A percentile compares a stretch with the other conserved stretches of the same genome.
Evolutionary conservation across 441 rosid genomes (phyloP).

Genomic region (Capsella rubella): DNA sequence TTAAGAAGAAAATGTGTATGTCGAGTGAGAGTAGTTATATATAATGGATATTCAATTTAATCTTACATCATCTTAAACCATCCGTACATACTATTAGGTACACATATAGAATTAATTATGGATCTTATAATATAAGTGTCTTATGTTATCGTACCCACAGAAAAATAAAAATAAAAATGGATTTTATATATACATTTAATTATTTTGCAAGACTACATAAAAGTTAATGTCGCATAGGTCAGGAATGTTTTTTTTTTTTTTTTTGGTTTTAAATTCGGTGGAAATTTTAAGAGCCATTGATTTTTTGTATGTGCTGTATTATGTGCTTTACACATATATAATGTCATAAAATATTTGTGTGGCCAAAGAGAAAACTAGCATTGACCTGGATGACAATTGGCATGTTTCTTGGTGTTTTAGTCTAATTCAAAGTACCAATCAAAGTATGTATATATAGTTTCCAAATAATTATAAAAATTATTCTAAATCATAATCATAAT

Average conservation of each 20-base stretch:
- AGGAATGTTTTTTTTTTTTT: background rate
- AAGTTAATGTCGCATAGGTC: constrained; percentile 1
- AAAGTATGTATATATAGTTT: constrained; percentile 11
- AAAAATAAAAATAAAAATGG: background rate
- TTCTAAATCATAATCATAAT: no score
- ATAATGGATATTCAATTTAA: background rate
- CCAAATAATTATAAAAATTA: background rate
- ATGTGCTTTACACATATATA: constrained; percentile 42
- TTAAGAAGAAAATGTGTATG: background rate
- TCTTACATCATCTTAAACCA: constrained; percentile 14
- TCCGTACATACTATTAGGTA: constrained; percentile 36
- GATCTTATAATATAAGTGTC: background rate
- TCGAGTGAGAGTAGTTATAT: constrained; percentile 21
- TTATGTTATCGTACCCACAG: background rate
- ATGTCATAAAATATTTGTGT: constrained; percentile 30
- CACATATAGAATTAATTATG: background rate
- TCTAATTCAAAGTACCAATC: constrained; percentile 27
- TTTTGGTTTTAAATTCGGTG: constrained; percentile 23
- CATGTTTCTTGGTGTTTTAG: constrained; percentile 37
- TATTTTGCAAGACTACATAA: constrained; percentile 3
- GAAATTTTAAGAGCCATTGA: constrained; percentile 29
- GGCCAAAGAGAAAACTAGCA: constrained; percentile 37
- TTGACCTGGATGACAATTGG: constrained; percentile 47
- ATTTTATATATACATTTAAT: background rate
- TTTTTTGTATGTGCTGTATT: constrained; percentile 43